Base-by-base conservation (phyloP, 805 yeast genomes). In the Wickerhamomyces mucosus region DNA sequence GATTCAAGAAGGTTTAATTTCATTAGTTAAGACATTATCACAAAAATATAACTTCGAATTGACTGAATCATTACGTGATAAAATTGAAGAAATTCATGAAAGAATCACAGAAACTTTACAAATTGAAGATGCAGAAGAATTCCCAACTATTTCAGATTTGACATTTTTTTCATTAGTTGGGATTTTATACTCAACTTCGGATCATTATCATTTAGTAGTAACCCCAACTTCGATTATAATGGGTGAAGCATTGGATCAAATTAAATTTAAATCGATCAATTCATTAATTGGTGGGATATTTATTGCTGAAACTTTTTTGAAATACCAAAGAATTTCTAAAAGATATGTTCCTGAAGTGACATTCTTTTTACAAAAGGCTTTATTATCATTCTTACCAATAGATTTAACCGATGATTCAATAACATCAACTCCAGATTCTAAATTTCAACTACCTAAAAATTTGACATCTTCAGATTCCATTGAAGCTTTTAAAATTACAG, bases 201-300 rank as follows among this genome's bases (percentile, higher is more conserved):
- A 92, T 62, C 88, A 85, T 51, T 89, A 82, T 57, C 98, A 92
- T 62, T 65, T 86, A 37, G 80, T 92, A 9, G 88, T 78, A 5
- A 88, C 96, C 0, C 95, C 96, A 4, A 69, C 89, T 2, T 60
- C 73, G 19, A 69, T 92, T 21, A 57, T 84, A 24, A 73, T 85
- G 63, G 71, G 78, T 29, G 89, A 84, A 53, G 62, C 73, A 11
- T 58, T 89, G 34, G 75, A 77, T 32, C 72, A 69, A 42, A 45
- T 70, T 15, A 64, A 65, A 26, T 54, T 57, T 18, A 49, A 50
- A 15, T 48, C 64, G 5, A 38, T 71, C 17, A 53, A 53, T 18
- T 62, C 59, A 27, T 41, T 78, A 6, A 69, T 73, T 27, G 67
- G 72, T 34, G 88, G 89, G 17, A 50, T 81, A 3, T 77, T 73